Conservation (phyloP, 495 filamentous ascomycete genomes). For the Schizothecium vesticola region DNA sequence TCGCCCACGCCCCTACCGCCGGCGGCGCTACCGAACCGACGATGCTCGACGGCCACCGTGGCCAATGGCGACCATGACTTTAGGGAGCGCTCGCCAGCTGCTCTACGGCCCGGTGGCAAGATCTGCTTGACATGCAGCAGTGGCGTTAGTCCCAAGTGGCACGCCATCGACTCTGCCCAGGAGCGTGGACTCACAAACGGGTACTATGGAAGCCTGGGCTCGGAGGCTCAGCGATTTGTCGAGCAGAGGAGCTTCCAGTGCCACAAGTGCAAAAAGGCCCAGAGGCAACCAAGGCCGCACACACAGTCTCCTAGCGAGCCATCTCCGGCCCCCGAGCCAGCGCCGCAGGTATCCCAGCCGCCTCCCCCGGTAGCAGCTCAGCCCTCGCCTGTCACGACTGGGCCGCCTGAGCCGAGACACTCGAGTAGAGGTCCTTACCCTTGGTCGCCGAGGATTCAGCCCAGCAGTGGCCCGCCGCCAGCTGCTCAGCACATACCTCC, state of each 20-base stretch:
- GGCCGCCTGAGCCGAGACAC: conserved; percentile 29
- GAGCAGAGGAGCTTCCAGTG: conserved; percentile 50
- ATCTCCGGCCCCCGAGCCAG: conserved; percentile 31
- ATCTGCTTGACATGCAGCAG: conserved; percentile 54
- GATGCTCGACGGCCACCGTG: conserved; percentile 32
- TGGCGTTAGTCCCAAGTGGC: conserved; percentile 59
- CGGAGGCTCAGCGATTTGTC: conserved; percentile 42
- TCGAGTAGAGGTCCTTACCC: conserved; percentile 11
- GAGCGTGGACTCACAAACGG: conserved; percentile 40
- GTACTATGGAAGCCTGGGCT: conserved; percentile 32
- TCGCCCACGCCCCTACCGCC: conserved; percentile 19
- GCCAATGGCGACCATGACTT: conserved; percentile 22
- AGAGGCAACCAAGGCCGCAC: conserved; percentile 33
- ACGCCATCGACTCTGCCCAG: conserved; percentile 39
- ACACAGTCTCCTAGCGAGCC: conserved; percentile 25
- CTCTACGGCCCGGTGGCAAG: conserved; percentile 34
- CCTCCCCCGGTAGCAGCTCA: conserved; percentile 34
- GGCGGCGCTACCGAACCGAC: conserved; percentile 26
- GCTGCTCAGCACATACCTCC: conserved; percentile 12
- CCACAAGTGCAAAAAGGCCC: conserved; percentile 50
- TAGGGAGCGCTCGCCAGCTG: conserved; percentile 10
- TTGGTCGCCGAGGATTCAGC: conserved; percentile 19
- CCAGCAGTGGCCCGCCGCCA: conserved; percentile 10
- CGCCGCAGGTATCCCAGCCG: conserved; percentile 29
- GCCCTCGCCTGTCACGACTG: conserved; percentile 33